Conservation (phyloP, 139 green algal genomes). For the Tetraselmis striata region DNA sequence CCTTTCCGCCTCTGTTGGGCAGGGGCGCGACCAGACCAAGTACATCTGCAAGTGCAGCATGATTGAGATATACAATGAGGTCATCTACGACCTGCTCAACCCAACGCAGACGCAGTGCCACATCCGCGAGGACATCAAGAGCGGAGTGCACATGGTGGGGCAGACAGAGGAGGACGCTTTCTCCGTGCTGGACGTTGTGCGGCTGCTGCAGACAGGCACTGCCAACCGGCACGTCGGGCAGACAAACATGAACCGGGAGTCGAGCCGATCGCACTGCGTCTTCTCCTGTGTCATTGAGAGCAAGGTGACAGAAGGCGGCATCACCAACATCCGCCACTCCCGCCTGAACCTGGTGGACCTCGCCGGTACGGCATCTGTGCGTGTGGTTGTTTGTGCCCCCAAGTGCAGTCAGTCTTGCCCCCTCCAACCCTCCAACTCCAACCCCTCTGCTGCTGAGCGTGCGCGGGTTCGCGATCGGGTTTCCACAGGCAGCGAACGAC, state of each 20-base stretch:
- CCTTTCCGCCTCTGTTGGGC: neutral
- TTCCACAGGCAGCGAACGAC: constrained; percentile 86
- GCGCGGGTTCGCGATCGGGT: neutral
- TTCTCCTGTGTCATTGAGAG: constrained; percentile 71
- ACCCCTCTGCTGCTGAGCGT: neutral
- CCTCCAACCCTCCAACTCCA: neutral
- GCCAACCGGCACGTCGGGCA: constrained; percentile 63
- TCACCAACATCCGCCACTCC: constrained; percentile 46
- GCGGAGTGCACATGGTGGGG: constrained; percentile 78
- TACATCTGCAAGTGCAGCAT: constrained; percentile 44
- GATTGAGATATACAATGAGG: constrained; percentile 96
- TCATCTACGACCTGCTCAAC: constrained; percentile 76
- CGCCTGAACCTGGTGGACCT: constrained; percentile 95
- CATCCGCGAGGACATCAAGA: constrained; percentile 67
- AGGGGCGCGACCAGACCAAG: neutral
- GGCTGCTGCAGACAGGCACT: constrained; percentile 56
- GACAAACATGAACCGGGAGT: constrained; percentile 84
- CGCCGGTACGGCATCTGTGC: constrained; percentile 44
- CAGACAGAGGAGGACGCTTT: constrained; percentile 56
- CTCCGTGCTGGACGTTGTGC: constrained; percentile 69
- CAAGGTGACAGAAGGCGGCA: constrained; percentile 30
- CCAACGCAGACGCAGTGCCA: constrained; percentile 39
- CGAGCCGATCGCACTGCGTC: constrained; percentile 80
- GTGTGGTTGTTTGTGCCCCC: neutral
- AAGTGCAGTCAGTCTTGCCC: neutral